phyloP scores from a whole-genome alignment of 495 filamentous ascomycete species.

The Tirmania nivea region DNA sequence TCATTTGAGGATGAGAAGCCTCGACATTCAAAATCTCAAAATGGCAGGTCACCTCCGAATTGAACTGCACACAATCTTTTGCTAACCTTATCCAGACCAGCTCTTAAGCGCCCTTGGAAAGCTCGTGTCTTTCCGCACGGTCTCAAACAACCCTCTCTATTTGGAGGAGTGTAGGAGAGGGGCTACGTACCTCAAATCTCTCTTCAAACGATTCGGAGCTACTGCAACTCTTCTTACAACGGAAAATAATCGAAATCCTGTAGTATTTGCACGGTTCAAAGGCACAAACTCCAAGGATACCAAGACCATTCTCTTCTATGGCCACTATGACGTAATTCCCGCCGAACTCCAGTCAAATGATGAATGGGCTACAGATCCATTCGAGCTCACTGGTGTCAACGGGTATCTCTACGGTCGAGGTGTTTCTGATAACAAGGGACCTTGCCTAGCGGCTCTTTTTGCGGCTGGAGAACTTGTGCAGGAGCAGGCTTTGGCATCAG shows the following conservation, averaged over 20 bases:
- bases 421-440: constrained; percentile 91
- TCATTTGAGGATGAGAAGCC: constrained; percentile 26
- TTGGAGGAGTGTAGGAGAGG: constrained; percentile 79
- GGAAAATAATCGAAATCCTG: constrained; percentile 54
- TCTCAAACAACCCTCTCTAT: constrained; percentile 66
- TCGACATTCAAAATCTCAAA: constrained; percentile 20
- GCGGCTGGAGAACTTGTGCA: constrained; percentile 72
- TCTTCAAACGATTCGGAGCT: constrained; percentile 80
- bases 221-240: constrained; percentile 66
- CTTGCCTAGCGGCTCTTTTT: constrained; percentile 77
- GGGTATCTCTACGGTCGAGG: constrained; percentile 95
- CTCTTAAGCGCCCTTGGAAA: constrained; percentile 51
- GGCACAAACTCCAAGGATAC: constrained; percentile 38
- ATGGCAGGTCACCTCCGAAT: constrained; percentile 22
- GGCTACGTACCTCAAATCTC: constrained; percentile 65
- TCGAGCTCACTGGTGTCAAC: constrained; percentile 60
- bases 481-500: constrained; percentile 53
- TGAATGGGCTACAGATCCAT: constrained; percentile 68
- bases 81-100: constrained; percentile 3
- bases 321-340: constrained; percentile 96
- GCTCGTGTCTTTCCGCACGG: constrained; percentile 73
- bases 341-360: constrained; percentile 44
- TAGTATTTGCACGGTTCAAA: constrained; percentile 72
- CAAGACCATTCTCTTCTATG: constrained; percentile 87
- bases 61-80: neutral